Evolutionary conservation across 2,329 filamentous ascomycete species (phyloP), one percentile per base, ranked within the genome.

Genomic region (Pseudogymnoascus sp.): DNA sequence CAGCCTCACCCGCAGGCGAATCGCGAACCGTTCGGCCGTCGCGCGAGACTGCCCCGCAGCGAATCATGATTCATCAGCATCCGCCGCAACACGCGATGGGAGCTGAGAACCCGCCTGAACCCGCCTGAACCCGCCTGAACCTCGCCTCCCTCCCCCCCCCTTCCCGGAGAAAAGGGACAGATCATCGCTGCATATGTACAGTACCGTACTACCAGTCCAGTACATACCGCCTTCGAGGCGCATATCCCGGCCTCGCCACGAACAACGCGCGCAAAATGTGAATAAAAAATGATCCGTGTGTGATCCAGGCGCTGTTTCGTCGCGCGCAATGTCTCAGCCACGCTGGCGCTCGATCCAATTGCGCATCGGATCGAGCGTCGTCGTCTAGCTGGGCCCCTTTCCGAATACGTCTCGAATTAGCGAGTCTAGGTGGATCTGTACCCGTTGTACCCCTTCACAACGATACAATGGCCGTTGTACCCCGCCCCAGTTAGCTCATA

Each of bases 371-470:
- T 56, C 46, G 46, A 56, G 46, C 6, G 46, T 56, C 10, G n/a
- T n/a, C 33, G 26, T n/a, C 46, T 33, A 33, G 46, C 46, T 56
- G 46, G 46, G 26, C 46, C 46, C 46, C 46, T 56, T 56, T 56
- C 46, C 46, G 46, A 56, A 56, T 56, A 56, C 46, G 46, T 56
- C 46, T 56, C 46, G 46, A 56, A 56, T 56, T 56, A 56, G 46
- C 46, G 46, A 56, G 46, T 33, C 46, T n/a, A 33, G 46, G 46
- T 33, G 26, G 11, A 12, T 33, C 31, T 33, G 46, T 33, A 56
- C n/a, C 46, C 46, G 46, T 56, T 56, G 46, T 56, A 56, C 6
- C 46, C 46, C n/a, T 56, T 56, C 46, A 33, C 46, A 33, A 19
- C 26, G 12, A 28, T 56, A 56, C 46, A 12, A 11, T 24, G 28